Evolutionary conservation across 306 rosid species (phyloP), one percentile per base, ranked within the genome.

Genomic region (Quercus wislizeni): DNA sequence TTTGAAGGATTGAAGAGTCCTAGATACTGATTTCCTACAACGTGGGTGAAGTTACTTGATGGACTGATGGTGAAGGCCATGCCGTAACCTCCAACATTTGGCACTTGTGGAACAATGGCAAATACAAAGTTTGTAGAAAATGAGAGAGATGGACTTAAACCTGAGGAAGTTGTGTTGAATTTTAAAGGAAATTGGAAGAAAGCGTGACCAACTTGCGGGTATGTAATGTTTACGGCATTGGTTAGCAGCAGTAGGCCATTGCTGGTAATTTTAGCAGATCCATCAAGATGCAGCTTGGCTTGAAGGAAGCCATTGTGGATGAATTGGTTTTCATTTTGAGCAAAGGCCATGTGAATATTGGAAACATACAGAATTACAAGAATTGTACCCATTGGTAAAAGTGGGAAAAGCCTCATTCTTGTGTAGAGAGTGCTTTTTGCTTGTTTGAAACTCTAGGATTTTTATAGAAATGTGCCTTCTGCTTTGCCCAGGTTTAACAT

Each of bases 51-150:
- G 33, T 72, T 78, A 27, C 7, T 64, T 2, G 55, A 58, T 21
- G 89, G 89, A 61, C 81, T 33, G 43, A 86, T 73, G 17, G 43
- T 62, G 33, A 86, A 80, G 30, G 70, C 79, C 2, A 83, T 12
- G 18, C 89, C 87, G 21, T 77, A 55, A 80, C 74, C 83, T 6
- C 81, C 18, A 8, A n/a, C 18, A 19, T 4, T 33, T 21, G 55
- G 68, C 46, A 8, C 27, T 64, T 6, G 70, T 3, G 71, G 71
- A 67, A 67, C 51, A 43, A 67, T 33, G 51, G 71, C 71, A 9
- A 67, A 67, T 10, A 67, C 71, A 9, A 67, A 67, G 51, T 31
- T 33, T 18, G 71, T 67, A 19, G 71, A 67, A 33, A 67, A 67
- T 33, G 71, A 67, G 1, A 67, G 49, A 67, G 71, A 62, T 5